A percentile compares a stretch with the other conserved stretches of the same genome.
These are phyloP conservation scores for Auriscalpium microsporum DNA, from an alignment of 768 basidiomycete genomes.

Conservation along the genomic window DNA sequence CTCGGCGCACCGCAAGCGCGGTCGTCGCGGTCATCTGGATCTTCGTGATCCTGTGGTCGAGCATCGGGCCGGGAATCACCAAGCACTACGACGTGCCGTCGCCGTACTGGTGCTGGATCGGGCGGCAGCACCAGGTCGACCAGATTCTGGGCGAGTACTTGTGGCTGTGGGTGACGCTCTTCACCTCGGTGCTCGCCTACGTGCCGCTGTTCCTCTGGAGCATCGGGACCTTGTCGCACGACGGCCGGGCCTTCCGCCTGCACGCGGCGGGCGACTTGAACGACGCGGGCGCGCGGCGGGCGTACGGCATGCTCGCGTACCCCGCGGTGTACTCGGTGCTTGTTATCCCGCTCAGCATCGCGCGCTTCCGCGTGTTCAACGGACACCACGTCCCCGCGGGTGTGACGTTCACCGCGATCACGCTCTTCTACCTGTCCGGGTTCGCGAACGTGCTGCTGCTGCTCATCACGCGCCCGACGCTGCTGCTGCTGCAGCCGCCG, in stretches of 20 bases:
- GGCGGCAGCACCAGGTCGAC: conserved; percentile 20
- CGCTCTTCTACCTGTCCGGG: conserved; percentile 31
- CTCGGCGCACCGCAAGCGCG: conserved; percentile 19
- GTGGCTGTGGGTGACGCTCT: conserved; percentile 37
- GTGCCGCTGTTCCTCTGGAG: conserved; percentile 30
- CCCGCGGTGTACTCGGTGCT: conserved; percentile 30
- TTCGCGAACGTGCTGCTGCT: conserved; percentile 32
- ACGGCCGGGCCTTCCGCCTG: conserved; percentile 27
- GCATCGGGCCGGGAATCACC: conserved; percentile 20
- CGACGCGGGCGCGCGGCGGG: conserved; percentile 1
- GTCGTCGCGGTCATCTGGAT: conserved; percentile 2
- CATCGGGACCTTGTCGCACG: conserved; percentile 25
- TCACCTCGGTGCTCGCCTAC: conserved; percentile 27
- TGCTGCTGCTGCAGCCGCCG: conserved; percentile 22
- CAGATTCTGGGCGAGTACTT: conserved; percentile 34
- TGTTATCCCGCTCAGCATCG: conserved; percentile 32
- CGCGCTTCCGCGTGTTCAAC: conserved; percentile 30
- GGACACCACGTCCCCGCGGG: conserved; percentile 17
- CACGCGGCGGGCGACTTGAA: conserved; percentile 2
- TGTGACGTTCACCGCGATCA: conserved; percentile 24
- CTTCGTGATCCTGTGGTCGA: conserved; percentile 26
- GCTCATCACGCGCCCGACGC: conserved; percentile 26
- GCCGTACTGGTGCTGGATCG: conserved; percentile 41
- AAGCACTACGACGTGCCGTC: conserved; percentile 26
- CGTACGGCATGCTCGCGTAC: conserved; percentile 23